These are phyloP conservation scores for Yueomyces sinensis DNA, from an alignment of 805 yeast genomes.

Conservation along the genomic window DNA sequence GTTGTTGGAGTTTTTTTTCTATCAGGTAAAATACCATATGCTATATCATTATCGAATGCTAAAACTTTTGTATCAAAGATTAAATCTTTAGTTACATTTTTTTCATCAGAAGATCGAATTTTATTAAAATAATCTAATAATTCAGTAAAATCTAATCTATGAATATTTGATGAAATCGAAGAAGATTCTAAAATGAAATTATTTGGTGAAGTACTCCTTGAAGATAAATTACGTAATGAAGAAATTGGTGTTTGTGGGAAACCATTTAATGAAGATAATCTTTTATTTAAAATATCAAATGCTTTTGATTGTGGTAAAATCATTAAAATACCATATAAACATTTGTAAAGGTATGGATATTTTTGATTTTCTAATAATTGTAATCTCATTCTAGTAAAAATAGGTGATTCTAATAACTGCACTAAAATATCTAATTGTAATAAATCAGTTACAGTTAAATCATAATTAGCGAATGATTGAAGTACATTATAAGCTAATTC, in stretches of 20 bases:
- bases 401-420: conserved; percentile 85
- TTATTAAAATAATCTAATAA: conserved; percentile 19
- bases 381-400: conserved; percentile 71
- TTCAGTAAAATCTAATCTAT: conserved; percentile 15
- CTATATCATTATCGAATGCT: conserved; percentile 4
- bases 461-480: conserved; percentile 68
- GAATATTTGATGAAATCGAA: conserved; percentile 16
- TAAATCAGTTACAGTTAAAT: conserved; percentile 55
- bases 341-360: conserved; percentile 69
- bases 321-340: conserved; percentile 88
- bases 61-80: conserved; percentile 7
- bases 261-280: conserved; percentile 37
- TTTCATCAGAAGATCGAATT: conserved; percentile 8
- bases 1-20: too few relatives aligned
- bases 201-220: conserved; percentile 4
- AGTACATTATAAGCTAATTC: conserved; percentile 77
- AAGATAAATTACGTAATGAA: conserved; percentile 1
- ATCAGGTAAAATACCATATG: too few relatives aligned
- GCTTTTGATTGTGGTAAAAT: conserved; percentile 88
- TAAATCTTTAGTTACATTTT: conserved; percentile 4
- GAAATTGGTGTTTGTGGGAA: conserved; percentile 9
- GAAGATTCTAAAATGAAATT: conserved; percentile 7
- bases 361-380: conserved; percentile 82
- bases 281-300: conserved; percentile 63
- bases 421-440: conserved; percentile 84